A percentile compares a stretch with the other conserved stretches of the same genome.
phyloP scores from a whole-genome alignment of 2,329 filamentous ascomycete genomes.

The Coccinonectria pachysandricola region DNA sequence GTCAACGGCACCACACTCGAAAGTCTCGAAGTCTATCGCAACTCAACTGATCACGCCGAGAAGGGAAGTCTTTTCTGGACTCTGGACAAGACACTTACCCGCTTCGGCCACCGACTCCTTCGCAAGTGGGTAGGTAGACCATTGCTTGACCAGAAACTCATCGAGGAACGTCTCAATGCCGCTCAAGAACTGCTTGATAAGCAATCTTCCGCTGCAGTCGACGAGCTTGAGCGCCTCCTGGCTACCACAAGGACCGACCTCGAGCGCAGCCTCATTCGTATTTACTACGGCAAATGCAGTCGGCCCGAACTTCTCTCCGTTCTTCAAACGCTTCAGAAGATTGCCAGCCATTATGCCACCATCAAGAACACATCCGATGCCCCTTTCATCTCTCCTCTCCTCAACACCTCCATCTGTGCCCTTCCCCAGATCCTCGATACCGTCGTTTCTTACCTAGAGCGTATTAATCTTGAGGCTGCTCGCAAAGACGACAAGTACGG shows the following conservation, averaged over 20 bases:
- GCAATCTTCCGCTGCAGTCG: slow-evolving; percentile 54
- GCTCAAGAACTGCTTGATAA: slow-evolving; percentile 76
- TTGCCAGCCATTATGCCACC: slow-evolving; percentile 64
- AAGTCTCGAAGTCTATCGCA: slow-evolving; percentile 90
- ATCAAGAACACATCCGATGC: slow-evolving; percentile 55
- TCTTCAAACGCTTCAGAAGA: slow-evolving; percentile 73
- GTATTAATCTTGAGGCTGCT: slow-evolving; percentile 76
- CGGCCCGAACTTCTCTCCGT: slow-evolving; percentile 78
- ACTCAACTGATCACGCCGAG: slow-evolving; percentile 75
- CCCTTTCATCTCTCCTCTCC: slow-evolving; percentile 60
- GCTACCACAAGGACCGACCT: slow-evolving; percentile 67
- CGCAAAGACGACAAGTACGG: slow-evolving; percentile 83
- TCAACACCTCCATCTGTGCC: slow-evolving; percentile 61
- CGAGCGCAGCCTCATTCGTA: slow-evolving; percentile 85
- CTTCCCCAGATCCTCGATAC: slow-evolving; percentile 68
- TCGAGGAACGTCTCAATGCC: slow-evolving; percentile 72
- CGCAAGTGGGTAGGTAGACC: slow-evolving; percentile 94
- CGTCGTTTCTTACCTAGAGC: slow-evolving; percentile 66
- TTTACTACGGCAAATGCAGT: slow-evolving; percentile 95
- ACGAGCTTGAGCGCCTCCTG: slow-evolving; percentile 65
- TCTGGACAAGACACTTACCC: slow-evolving; percentile 81
- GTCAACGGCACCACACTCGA: slow-evolving; percentile 90
- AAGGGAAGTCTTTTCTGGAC: slow-evolving; percentile 94
- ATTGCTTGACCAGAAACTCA: slow-evolving; percentile 60
- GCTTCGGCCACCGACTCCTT: slow-evolving; percentile 77